A percentile compares a stretch with the other conserved stretches of the same genome.
Conservation (phyloP, 108 stramenopile species). For the Mediolabrus comicus region DNA sequence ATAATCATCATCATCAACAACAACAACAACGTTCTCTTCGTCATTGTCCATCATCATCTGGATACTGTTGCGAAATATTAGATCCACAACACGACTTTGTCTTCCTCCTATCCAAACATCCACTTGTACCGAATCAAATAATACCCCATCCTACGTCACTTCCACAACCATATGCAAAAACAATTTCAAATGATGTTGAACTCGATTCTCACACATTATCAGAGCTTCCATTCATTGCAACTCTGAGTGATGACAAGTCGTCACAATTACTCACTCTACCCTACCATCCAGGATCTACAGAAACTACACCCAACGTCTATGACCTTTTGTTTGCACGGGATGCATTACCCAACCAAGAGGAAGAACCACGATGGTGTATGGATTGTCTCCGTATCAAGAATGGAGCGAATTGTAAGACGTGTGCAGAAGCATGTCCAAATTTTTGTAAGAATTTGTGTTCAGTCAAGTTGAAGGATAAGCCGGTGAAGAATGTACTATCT, state of each 20-base stretch:
- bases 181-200: neutral
- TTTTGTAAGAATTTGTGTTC: conserved; percentile 75
- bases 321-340: conserved; percentile 26
- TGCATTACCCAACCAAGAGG: conserved; percentile 41
- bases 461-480: conserved; percentile 54
- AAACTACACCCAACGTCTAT: conserved; percentile 47
- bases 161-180: conserved; percentile 47
- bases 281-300: conserved; percentile 14
- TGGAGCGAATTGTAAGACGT: conserved; percentile 59
- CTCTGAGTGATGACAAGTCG: conserved; percentile 40
- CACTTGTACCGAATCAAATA: conserved; percentile 68
- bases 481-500: conserved; percentile 55
- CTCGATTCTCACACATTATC: conserved; percentile 6
- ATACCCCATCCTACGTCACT: conserved; percentile 45
- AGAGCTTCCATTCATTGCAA: conserved; percentile 73
- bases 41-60: conserved; percentile 32
- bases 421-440: conserved; percentile 52
- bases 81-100: conserved; percentile 45
- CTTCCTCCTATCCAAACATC: conserved; percentile 52
- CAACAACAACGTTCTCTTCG: conserved; percentile 19
- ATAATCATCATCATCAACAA: neutral
- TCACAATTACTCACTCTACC: conserved; percentile 7
- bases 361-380: conserved; percentile 50
- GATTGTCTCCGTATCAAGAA: conserved; percentile 67
- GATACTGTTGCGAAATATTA: conserved; percentile 75